These are phyloP conservation scores for Argentina anserina DNA, from an alignment of 306 rosid species.

Conservation along the genomic window DNA sequence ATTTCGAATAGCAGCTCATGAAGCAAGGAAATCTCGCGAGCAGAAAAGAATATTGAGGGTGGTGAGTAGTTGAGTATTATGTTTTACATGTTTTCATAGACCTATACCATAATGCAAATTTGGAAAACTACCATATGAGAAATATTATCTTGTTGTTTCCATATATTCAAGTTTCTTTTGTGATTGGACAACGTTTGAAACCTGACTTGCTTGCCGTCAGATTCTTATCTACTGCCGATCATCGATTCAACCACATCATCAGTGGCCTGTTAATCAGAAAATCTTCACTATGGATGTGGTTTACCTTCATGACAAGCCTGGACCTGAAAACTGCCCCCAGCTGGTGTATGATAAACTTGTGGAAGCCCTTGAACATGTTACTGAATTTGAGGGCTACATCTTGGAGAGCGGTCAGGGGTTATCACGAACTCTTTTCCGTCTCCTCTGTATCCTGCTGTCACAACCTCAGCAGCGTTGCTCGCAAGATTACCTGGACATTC, in stretches of 20 bases:
- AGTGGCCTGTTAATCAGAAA: slow-evolving; percentile 75
- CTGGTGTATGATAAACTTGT: slow-evolving; percentile 77
- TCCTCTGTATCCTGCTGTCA: slow-evolving; percentile 50
- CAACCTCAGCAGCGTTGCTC: slow-evolving; percentile 93
- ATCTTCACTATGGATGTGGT: slow-evolving; percentile 80
- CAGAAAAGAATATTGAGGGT: slow-evolving; percentile 77
- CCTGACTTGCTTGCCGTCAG: slow-evolving; percentile 42
- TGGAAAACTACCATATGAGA: background rate
- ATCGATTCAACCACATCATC: slow-evolving; percentile 58
- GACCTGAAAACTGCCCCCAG: slow-evolving; percentile 94
- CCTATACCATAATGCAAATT: slow-evolving; percentile 1
- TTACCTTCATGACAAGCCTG: slow-evolving; percentile 96
- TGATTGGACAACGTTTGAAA: background rate
- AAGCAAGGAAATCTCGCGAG: slow-evolving; percentile 70
- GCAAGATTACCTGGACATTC: slow-evolving; percentile 70
- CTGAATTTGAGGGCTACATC: slow-evolving; percentile 88
- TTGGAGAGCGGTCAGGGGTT: slow-evolving; percentile 89
- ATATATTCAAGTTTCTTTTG: background rate
- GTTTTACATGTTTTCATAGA: background rate
- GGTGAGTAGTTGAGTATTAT: slow-evolving; percentile 38
- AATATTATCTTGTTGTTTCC: background rate
- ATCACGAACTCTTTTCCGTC: slow-evolving; percentile 65
- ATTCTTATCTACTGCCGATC: slow-evolving; percentile 91
- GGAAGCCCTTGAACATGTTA: slow-evolving; percentile 82
- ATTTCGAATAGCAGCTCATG: slow-evolving; percentile 71